Percentiles rank a stretch among this genome's conserved stretches.
These are phyloP conservation scores for Chaetomium sp. DNA, from an alignment of 2,329 filamentous ascomycete genomes.

Conservation along the genomic window DNA sequence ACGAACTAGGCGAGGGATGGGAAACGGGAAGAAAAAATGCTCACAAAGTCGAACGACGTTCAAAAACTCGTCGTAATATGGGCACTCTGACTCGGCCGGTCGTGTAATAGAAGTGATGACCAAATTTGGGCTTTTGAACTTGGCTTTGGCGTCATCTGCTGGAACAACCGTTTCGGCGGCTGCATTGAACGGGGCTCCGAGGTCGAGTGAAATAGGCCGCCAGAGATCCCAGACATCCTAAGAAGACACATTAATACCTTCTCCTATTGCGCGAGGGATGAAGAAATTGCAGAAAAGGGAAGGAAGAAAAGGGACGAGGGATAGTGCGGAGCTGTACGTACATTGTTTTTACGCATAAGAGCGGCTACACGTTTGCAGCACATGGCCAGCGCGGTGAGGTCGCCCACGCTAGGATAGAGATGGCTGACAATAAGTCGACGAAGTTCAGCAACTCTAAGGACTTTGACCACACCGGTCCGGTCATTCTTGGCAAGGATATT, in stretches of 20 bases:
- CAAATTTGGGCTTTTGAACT: neutral
- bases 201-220: neutral
- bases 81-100: neutral
- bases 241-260: neutral
- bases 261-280: too few relatives aligned
- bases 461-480: neutral
- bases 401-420: conserved; percentile 9
- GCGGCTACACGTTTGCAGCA: conserved; percentile 8
- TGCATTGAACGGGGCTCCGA: too few relatives aligned
- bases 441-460: conserved; percentile 2
- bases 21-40: neutral
- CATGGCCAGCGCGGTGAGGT: conserved; percentile 15
- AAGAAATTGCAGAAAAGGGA: too few relatives aligned
- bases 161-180: too few relatives aligned
- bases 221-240: conserved; percentile 11
- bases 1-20: neutral
- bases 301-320: neutral
- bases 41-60: conserved; percentile 7
- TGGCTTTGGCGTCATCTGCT: too few relatives aligned
- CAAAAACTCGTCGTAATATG: conserved; percentile 7
- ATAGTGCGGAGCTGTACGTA: neutral
- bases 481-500: neutral
- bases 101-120: conserved; percentile 5
- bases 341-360: neutral
- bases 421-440: neutral